Conservation (phyloP, 2,329 filamentous ascomycete genomes). For the Sporothrix globosa region DNA sequence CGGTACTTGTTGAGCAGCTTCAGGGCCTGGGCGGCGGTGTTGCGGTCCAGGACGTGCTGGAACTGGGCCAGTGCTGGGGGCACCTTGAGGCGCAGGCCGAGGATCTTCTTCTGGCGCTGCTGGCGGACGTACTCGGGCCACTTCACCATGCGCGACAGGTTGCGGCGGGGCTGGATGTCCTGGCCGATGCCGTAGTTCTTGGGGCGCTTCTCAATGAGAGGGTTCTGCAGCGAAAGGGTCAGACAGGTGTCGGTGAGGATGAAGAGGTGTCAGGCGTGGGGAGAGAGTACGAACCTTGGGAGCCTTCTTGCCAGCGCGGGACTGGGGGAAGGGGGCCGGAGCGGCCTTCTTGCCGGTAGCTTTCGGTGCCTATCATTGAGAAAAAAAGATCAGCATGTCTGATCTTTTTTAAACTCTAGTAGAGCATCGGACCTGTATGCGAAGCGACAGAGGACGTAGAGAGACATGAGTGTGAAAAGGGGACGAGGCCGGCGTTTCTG, state of each 20-base stretch:
- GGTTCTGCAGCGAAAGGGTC: conserved; percentile 68
- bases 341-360: conserved; percentile 90
- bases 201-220: conserved; percentile 96
- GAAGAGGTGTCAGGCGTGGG: too few relatives aligned
- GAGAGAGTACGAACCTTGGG: conserved; percentile 75
- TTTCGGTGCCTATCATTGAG: conserved; percentile 99
- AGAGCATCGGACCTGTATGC: conserved; percentile 58
- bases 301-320: conserved; percentile 94
- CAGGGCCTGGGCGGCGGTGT: conserved; percentile 94
- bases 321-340: conserved; percentile 92
- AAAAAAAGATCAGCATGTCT: conserved; percentile 96
- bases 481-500: conserved; percentile 54
- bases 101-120: conserved; percentile 91
- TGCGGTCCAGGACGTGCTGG: conserved; percentile 94
- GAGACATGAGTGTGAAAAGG: not conserved
- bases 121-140: conserved; percentile 99
- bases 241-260: conserved; percentile 30
- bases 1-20: conserved; percentile 99
- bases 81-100: conserved; percentile 98
- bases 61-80: conserved; percentile 97
- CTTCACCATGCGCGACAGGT: conserved; percentile 97
- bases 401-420: conserved; percentile 84
- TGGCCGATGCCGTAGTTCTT: conserved; percentile 99
- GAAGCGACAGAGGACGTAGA: not conserved
- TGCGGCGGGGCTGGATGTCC: conserved; percentile 95